Evolutionary conservation across 805 yeast species (phyloP).

Genomic region (Saturnispora sekii): DNA sequence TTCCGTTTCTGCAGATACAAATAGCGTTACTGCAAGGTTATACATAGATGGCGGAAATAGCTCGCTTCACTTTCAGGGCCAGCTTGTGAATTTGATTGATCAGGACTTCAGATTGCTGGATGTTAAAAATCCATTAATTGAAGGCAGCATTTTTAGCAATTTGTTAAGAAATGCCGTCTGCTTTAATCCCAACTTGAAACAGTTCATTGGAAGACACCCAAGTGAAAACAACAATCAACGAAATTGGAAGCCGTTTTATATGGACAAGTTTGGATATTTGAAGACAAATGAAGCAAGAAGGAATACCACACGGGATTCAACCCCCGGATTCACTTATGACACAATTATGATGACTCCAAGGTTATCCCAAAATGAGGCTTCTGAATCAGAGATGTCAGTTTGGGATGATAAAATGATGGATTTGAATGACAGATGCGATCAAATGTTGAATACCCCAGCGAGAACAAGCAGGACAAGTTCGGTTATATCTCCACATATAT

Average conservation of each 20-base stretch:
- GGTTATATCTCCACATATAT: neutral
- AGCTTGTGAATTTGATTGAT: conserved; percentile 23
- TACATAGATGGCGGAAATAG: neutral
- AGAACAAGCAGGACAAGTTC: neutral
- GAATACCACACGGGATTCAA: neutral
- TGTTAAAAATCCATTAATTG: conserved; percentile 18
- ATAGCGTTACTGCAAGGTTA: neutral
- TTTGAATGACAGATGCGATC: neutral
- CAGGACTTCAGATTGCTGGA: conserved; percentile 22
- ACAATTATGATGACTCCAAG: conserved; percentile 1
- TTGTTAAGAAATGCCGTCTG: conserved; percentile 22
- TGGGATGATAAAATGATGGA: conserved; percentile 1
- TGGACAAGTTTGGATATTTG: conserved; percentile 23
- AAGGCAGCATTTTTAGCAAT: conserved; percentile 24
- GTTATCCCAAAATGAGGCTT: conserved; percentile 5
- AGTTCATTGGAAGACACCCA: conserved; percentile 20
- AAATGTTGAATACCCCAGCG: neutral
- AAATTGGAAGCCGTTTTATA: conserved; percentile 23
- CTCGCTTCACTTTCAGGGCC: conserved; percentile 14
- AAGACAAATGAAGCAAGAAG: conserved; percentile 1
- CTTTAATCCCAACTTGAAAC: conserved; percentile 18
- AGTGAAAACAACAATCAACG: conserved; percentile 9
- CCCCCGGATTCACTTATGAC: neutral
- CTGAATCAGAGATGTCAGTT: conserved; percentile 7
- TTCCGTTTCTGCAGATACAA: neutral